Evolutionary conservation across 2,329 filamentous ascomycete genomes (phyloP), one percentile per base, ranked within the genome.

Genomic region (Geoglossum cookeanum): DNA sequence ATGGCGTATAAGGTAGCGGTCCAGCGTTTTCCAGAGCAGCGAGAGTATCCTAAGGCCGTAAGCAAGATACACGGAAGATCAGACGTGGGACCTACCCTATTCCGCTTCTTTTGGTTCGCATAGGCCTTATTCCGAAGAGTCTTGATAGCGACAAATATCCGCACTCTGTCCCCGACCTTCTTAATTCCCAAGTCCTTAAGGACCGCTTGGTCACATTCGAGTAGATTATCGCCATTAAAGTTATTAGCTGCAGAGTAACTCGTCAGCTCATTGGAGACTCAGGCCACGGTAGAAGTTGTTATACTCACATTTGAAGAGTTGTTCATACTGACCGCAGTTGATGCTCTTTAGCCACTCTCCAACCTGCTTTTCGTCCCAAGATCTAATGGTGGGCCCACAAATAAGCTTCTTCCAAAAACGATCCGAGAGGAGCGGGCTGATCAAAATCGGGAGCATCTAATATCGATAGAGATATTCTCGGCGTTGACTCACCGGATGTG

Each of bases 151-250:
- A 90, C 77, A 65, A 88, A 90, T 60, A 98, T 84, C 61, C 91
- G 86, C 39, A 98, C 91, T 57, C 92, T 83, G 69, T 98, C 92
- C 61, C 92, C 92, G 62, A 98, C 87, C 71, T 97, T 98, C 64
- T 95, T 94, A 64, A 98, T 91, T 48, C 92, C 92, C 81, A 98
- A 94, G 69, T 98, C 92, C 70, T 95, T 94, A 61, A 98, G 77
- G 45, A 94, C 88, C 58, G 89, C 84, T 74, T 95, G 94, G 70
- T 98, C 92, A 77, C 96, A 91, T 71, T 98, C 92, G 63, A 98
- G 78, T 49, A 98, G 75, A 67, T 94, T 96, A 72, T 96, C 89
- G 65, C 92, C 92, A 67, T 92, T 98, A 74, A 98, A 96, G 70
- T 97, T 87, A 69, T 98, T 95, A 67, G 83, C 77, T 80, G 60